Evolutionary conservation across 1,284 basidiomycete species (phyloP), one percentile per base, ranked within the genome.

Genomic region (Sanghuangporus sanghuang): DNA sequence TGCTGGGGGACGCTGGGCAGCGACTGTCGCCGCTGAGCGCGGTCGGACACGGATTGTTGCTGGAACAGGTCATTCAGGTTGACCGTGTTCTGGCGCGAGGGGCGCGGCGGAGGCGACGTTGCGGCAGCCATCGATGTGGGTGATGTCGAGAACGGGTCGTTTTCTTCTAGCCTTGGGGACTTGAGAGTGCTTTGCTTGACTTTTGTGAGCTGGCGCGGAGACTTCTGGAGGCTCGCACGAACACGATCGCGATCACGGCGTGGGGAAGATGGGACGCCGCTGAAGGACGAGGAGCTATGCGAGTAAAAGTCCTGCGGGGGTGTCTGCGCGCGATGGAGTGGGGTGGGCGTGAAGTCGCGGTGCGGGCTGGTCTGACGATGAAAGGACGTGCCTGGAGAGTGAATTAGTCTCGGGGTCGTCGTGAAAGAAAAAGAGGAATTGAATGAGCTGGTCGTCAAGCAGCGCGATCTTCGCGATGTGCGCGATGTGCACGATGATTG

Each of bases 31-130:
- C 82, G 82, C 40, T 78, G 67, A 14, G 80, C 73, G 59, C 78
- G 70, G 54, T 76, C 18, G 49, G 70, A 69, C 44, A 56, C 72
- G 69, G 46, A 71, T 68, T 59, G 52, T 53, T 53, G 36, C 62
- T 56, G 35, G 73, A 86, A 88, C 69, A 92, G 76, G 74, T 92
- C 90, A 75, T 81, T 85, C 59, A 93, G 80, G 63, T 81, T 91
- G 49, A 85, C 87, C 8, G 90, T 93, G 73, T 93, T 93, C 64
- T 87, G 88, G 65, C 90, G 82, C 56, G 90, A 91, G 1, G 90
- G 90, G 55, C 90, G 82, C 4, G 87, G 86, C 16, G 90, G 90
- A 1, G 89, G 84, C 1, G 82, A 75, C 6, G 62, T 60, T 27
- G 61, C 46, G 39, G 59, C 49, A 18, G 63, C 61, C 67, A 64